Evolutionary conservation across 2,329 filamentous ascomycete genomes (phyloP).

Genomic region (Paramyrothecium sp.): DNA sequence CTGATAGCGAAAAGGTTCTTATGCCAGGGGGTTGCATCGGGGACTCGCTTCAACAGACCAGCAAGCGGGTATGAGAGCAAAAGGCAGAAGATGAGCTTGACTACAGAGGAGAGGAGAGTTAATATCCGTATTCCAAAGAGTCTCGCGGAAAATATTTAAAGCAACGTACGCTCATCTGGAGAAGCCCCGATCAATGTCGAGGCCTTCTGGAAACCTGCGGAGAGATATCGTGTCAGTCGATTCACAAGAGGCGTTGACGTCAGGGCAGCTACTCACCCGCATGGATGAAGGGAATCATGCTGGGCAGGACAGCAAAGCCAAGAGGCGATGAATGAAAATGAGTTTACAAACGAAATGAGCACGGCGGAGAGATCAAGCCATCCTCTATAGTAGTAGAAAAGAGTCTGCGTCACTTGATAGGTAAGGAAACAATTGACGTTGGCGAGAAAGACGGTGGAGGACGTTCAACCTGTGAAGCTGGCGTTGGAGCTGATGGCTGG

Average conservation of each 20-base stretch:
- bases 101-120: conserved; percentile 43
- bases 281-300: conserved; percentile 17
- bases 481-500: too few species aligned
- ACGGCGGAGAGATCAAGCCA: neutral
- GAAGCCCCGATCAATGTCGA: conserved; percentile 30
- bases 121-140: neutral
- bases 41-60: conserved; percentile 82
- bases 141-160: neutral
- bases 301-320: neutral
- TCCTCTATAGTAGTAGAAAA: neutral
- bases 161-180: conserved; percentile 34
- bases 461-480: neutral
- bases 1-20: conserved; percentile 88
- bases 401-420: neutral
- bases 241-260: neutral
- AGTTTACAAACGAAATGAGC: neutral
- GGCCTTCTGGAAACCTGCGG: conserved; percentile 31
- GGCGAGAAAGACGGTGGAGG: neutral
- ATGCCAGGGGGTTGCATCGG: conserved; percentile 75
- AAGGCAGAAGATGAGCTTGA: conserved; percentile 91
- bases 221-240: conserved; percentile 6
- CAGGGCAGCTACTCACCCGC: conserved; percentile 12
- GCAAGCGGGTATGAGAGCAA: conserved; percentile 90
- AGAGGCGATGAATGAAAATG: neutral
- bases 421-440: neutral